Conservation (phyloP, 1,139 yeast genomes). For the Hansenula lynferdii region DNA sequence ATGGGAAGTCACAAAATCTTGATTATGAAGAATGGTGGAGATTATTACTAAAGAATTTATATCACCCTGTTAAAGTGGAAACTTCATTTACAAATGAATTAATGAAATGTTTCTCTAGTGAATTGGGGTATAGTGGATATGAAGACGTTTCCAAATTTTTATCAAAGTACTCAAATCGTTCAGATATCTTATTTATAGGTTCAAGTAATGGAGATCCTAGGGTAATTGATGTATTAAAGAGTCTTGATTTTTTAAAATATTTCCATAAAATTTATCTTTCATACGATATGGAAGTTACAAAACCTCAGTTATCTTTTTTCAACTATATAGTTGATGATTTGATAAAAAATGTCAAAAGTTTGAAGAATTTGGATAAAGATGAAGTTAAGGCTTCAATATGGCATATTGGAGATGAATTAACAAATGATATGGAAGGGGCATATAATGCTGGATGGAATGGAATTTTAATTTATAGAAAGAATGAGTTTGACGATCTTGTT, state of each 20-base stretch:
- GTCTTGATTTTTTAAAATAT: constrained; percentile 37
- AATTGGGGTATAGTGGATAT: constrained; percentile 45
- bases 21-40: constrained; percentile 56
- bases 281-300: constrained; percentile 47
- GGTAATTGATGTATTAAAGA: constrained; percentile 37
- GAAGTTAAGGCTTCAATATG: constrained; percentile 32
- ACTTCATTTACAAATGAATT: constrained; percentile 36
- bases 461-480: constrained; percentile 43
- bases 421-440: constrained; percentile 50
- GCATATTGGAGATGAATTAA: constrained; percentile 64
- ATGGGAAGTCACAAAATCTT: constrained; percentile 41
- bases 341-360: constrained; percentile 5
- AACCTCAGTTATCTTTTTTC: constrained; percentile 49
- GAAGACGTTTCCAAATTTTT: constrained; percentile 51
- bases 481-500: constrained; percentile 7
- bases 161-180: constrained; percentile 26
- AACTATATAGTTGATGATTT: constrained; percentile 32
- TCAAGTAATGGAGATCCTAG: constrained; percentile 61
- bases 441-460: constrained; percentile 59
- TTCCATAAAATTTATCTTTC: constrained; percentile 44
- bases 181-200: constrained; percentile 35
- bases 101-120: constrained; percentile 40
- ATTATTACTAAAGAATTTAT: constrained; percentile 39
- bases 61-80: constrained; percentile 28
- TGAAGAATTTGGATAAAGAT: constrained; percentile 7